Conservation (phyloP, 257 asterid species). For the Nicotiana tomentosiformis region DNA sequence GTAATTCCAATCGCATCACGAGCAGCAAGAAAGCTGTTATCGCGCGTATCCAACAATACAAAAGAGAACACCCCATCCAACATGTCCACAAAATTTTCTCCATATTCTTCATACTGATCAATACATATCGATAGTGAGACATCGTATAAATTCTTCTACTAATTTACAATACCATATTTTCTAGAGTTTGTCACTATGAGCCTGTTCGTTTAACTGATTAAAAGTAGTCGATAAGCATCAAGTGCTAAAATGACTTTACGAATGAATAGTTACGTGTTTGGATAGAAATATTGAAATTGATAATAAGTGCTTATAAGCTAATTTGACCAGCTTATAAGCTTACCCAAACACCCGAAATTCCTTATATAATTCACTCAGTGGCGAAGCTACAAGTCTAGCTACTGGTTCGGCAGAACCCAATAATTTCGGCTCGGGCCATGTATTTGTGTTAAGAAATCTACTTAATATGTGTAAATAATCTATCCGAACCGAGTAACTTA, state of each 20-base stretch:
- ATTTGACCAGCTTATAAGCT: neutral
- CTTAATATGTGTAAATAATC: too few species aligned
- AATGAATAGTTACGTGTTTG: neutral
- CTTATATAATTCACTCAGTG: neutral
- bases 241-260: neutral
- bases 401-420: too few species aligned
- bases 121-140: neutral
- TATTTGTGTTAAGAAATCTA: too few species aligned
- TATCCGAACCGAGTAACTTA: too few species aligned
- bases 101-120: conserved; percentile 82
- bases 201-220: neutral
- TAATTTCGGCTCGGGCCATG: too few species aligned
- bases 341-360: neutral
- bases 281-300: conserved; percentile 20
- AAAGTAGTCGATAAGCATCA: neutral
- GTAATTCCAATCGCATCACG: conserved; percentile 98
- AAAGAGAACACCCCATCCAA: conserved; percentile 96
- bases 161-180: too few species aligned
- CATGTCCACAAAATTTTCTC: conserved; percentile 85
- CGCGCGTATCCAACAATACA: conserved; percentile 81
- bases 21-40: conserved; percentile 80
- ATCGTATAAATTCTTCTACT: neutral
- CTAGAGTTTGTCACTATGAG: neutral
- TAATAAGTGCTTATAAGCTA: neutral
- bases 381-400: too few species aligned